A percentile compares a stretch with the other conserved stretches of the same genome.
Evolutionary conservation across 495 filamentous ascomycete genomes (phyloP).

Genomic region (Melanomma pulvis-pyrius): DNA sequence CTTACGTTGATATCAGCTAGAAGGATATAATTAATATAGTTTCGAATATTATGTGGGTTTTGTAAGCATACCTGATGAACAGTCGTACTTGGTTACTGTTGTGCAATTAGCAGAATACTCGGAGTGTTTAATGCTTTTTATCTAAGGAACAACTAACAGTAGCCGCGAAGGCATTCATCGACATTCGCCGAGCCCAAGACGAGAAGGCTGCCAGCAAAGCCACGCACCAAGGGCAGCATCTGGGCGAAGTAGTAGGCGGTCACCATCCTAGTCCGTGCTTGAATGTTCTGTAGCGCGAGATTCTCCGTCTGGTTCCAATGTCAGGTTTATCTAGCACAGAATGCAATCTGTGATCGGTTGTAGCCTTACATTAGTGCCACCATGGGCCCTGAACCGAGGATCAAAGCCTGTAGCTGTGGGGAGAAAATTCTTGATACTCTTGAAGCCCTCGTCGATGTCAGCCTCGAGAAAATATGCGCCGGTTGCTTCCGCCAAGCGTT

Average conservation of each 20-base stretch:
- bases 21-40: too few relatives aligned
- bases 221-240: constrained; percentile 61
- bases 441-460: constrained; percentile 71
- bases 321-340: too few relatives aligned
- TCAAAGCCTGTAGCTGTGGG: constrained; percentile 56
- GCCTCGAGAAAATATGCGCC: constrained; percentile 75
- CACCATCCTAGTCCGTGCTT: constrained; percentile 82
- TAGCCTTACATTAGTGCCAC: constrained; percentile 59
- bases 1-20: too few relatives aligned
- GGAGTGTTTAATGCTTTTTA: too few relatives aligned
- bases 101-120: too few relatives aligned
- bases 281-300: constrained; percentile 78
- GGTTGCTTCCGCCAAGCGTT: constrained; percentile 67
- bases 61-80: too few relatives aligned
- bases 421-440: constrained; percentile 58
- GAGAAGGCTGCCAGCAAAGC: constrained; percentile 61
- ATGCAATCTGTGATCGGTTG: too few relatives aligned
- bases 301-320: too few relatives aligned
- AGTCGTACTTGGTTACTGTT: too few relatives aligned
- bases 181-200: constrained; percentile 68
- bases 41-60: too few relatives aligned
- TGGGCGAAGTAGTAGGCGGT: constrained; percentile 75
- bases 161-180: constrained; percentile 53
- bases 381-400: constrained; percentile 70
- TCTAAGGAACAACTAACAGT: too few relatives aligned